These are phyloP conservation scores for Pythium rhizo-oryzae DNA, from an alignment of 352 stramenopile genomes.

Conservation along the genomic window DNA sequence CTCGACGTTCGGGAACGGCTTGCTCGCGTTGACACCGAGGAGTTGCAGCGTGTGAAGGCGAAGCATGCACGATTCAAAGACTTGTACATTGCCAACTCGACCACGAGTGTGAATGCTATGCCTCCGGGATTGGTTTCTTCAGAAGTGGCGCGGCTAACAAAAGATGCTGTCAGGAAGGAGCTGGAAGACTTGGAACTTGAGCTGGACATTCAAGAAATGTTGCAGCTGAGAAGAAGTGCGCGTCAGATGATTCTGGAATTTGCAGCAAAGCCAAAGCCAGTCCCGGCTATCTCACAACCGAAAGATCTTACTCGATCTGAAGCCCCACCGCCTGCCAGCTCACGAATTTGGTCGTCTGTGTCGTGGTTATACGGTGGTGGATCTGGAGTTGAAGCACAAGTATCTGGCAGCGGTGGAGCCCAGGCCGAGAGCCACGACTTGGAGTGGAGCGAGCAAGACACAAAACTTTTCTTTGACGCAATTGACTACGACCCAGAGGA, in stretches of 20 bases:
- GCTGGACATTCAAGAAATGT: conserved; percentile 73
- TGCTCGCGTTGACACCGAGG: conserved; percentile 69
- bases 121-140: conserved; percentile 42
- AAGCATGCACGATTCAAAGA: conserved; percentile 60
- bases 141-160: conserved; percentile 44
- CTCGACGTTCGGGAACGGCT: conserved; percentile 74
- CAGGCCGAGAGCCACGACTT: conserved; percentile 44
- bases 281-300: neutral
- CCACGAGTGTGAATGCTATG: conserved; percentile 28
- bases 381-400: neutral
- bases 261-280: conserved; percentile 33
- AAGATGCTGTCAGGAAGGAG: conserved; percentile 47
- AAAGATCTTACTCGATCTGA: neutral
- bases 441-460: conserved; percentile 86
- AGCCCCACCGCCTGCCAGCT: conserved; percentile 24
- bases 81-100: conserved; percentile 45
- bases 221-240: conserved; percentile 56
- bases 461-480: conserved; percentile 73
- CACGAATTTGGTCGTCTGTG: conserved; percentile 71
- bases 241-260: conserved; percentile 49
- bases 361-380: conserved; percentile 59
- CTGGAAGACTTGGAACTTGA: conserved; percentile 71
- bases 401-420: neutral
- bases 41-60: conserved; percentile 39
- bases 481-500: conserved; percentile 80